Evolutionary conservation across 2,329 filamentous ascomycete genomes (phyloP).

Genomic region (Colletotrichum salicis): DNA sequence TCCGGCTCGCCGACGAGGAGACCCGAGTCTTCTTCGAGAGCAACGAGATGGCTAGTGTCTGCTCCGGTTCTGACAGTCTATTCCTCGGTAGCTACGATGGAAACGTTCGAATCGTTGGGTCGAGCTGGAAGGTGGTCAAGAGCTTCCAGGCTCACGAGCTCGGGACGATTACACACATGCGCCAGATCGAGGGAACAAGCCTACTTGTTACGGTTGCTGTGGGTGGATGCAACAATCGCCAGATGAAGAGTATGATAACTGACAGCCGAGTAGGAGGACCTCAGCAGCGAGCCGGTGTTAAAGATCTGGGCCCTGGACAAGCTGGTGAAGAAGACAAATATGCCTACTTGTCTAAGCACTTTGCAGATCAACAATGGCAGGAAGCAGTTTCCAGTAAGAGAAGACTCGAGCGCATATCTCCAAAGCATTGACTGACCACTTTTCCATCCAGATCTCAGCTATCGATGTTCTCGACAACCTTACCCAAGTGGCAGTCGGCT

Average conservation of each 20-base stretch:
- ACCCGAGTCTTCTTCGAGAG: constrained; percentile 82
- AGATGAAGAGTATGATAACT: neutral
- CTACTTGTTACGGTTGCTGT: constrained; percentile 84
- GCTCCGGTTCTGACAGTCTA: constrained; percentile 87
- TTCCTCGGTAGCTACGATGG: constrained; percentile 91
- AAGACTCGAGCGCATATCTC: fast-evolving
- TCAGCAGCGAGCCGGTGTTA: constrained; percentile 85
- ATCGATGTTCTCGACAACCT: constrained; percentile 89
- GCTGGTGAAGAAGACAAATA: constrained; percentile 90
- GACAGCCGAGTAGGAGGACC: constrained; percentile 71
- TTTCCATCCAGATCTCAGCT: constrained; percentile 74
- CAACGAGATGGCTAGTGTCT: constrained; percentile 83
- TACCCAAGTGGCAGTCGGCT: constrained; percentile 92
- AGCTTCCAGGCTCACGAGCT: constrained; percentile 88
- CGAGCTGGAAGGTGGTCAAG: constrained; percentile 85
- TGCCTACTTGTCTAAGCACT: constrained; percentile 88
- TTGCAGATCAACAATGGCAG: constrained; percentile 88
- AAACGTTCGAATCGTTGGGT: constrained; percentile 85
- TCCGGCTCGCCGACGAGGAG: constrained; percentile 83
- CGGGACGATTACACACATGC: constrained; percentile 88
- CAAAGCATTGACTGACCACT: neutral
- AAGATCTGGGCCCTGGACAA: constrained; percentile 99
- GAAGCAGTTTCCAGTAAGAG: constrained; percentile 86
- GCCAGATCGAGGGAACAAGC: constrained; percentile 87
- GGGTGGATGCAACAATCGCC: neutral